Evolutionary conservation across 768 basidiomycete genomes (phyloP).

Genomic region (Suillus tomentosus): DNA sequence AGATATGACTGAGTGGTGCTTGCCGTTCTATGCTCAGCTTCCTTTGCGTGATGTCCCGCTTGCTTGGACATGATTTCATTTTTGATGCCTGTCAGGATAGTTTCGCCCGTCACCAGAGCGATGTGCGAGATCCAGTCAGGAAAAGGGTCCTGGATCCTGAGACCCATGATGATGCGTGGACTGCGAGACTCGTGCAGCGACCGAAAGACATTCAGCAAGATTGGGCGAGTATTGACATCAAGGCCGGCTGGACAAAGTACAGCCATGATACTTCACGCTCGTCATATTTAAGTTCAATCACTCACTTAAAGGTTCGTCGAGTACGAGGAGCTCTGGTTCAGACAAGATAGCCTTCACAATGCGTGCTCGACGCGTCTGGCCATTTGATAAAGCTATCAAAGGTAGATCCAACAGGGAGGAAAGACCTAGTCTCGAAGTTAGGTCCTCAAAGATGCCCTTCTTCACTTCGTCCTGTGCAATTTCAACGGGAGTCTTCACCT

Average conservation of each 20-base stretch:
- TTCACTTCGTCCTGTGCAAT: slow-evolving; percentile 28
- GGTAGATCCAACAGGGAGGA: slow-evolving; percentile 75
- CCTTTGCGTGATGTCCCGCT: slow-evolving; percentile 14
- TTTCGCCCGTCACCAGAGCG: slow-evolving; percentile 50
- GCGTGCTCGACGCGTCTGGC: slow-evolving; percentile 86
- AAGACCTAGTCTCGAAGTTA: slow-evolving; percentile 60
- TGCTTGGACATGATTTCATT: slow-evolving; percentile 41
- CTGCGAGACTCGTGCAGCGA: slow-evolving; percentile 46
- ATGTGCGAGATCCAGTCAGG: slow-evolving; percentile 77
- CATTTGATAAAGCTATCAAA: slow-evolving; percentile 83
- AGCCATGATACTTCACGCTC: background rate
- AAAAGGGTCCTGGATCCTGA: slow-evolving; percentile 69
- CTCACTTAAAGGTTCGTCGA: slow-evolving; percentile 93
- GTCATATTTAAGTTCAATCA: slow-evolving; percentile 15
- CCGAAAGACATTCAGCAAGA: slow-evolving; percentile 56
- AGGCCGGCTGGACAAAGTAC: slow-evolving; percentile 62
- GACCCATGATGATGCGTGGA: slow-evolving; percentile 66
- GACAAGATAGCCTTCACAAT: slow-evolving; percentile 76
- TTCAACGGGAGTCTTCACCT: slow-evolving; percentile 26
- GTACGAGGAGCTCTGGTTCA: slow-evolving; percentile 71
- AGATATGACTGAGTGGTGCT: background rate
- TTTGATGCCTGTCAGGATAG: slow-evolving; percentile 54
- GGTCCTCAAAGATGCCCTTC: slow-evolving; percentile 47
- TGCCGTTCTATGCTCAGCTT: background rate
- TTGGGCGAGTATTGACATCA: slow-evolving; percentile 60